Evolutionary conservation across 768 basidiomycete species (phyloP), one percentile per base, ranked within the genome.

Genomic region (Mycena indigotica): DNA sequence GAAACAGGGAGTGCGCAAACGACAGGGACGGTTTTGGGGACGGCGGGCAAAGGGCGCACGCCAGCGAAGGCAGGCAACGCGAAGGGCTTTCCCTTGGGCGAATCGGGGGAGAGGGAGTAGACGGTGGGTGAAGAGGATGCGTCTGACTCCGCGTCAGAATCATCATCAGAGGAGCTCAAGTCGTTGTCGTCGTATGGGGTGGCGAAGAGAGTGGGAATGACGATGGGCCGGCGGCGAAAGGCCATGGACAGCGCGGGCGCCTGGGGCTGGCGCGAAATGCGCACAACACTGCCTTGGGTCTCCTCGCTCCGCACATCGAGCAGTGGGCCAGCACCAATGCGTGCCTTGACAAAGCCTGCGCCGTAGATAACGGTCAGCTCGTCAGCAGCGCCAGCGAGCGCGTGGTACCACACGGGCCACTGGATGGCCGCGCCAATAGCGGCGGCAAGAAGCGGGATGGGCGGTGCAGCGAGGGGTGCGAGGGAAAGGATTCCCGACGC

Each of bases 331-430:
- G n/a, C n/a, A n/a, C n/a, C n/a, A 4, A 24, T 16, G 24, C 57
- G 57, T 25, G 52, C 55, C 28, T 59, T 58, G 38, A 63, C 26
- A 29, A 28, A 63, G n/a, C 57, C 55, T 15, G 62, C 55, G 38
- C 59, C 56, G 29, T 60, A 57, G 25, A 60, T 48, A 1, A 64
- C 35, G 6, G 25, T n/a, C 5, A 64, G 52, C 39, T 53, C 8
- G 3, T 54, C 52, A 10, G 24, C 10, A 2, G 28, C 50, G 29
- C 38, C 26, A 29, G 55, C 58, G 24, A 64, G 58, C 2, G 58
- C 56, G 13, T 13, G n/a, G 39, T 53, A 24, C 62, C 62, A 64
- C 1, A 45, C 17, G 13, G 49, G n/a, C 62, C 62, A 64, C 2
- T 51, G 40, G 6, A 64, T 60, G 5, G 41, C 53, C 1, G 62